Percentiles rank a stretch among this genome's conserved stretches.
phyloP scores from a whole-genome alignment of 179 eudicot species.

The Beta corolliflora region DNA sequence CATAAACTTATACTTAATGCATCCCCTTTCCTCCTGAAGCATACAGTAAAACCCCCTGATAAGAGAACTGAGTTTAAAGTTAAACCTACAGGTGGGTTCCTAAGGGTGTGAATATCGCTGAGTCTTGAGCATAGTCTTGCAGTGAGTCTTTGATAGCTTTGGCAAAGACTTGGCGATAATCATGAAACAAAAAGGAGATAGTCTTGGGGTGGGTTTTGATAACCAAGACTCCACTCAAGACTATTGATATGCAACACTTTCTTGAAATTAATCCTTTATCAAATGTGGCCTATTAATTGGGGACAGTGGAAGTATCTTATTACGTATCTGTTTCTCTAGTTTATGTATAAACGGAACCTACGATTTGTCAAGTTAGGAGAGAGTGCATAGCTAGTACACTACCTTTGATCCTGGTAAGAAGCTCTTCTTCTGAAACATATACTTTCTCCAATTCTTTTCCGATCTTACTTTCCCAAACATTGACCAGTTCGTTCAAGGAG shows the following conservation, averaged over 20 bases:
- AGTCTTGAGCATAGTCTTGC: not conserved
- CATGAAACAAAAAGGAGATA: too few species aligned
- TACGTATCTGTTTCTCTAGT: not conserved
- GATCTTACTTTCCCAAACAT: constrained; percentile 78
- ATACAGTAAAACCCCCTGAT: not conserved
- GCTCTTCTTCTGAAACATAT: constrained; percentile 61
- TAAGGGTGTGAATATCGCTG: not conserved
- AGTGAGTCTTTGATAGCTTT: too few species aligned
- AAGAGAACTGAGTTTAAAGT: not conserved
- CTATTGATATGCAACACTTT: too few species aligned
- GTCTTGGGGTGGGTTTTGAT: too few species aligned
- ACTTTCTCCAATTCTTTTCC: constrained; percentile 53
- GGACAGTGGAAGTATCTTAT: not conserved
- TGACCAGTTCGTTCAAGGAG: constrained; percentile 72
- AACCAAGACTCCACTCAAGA: too few species aligned
- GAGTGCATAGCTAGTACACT: constrained; percentile 12
- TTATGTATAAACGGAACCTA: not conserved
- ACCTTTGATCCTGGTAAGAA: constrained; percentile 75
- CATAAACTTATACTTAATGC: not conserved
- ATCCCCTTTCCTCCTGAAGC: not conserved
- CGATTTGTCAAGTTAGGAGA: not conserved
- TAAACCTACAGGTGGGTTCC: not conserved
- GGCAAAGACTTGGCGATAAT: too few species aligned
- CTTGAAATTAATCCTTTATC: not conserved
- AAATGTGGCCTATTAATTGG: not conserved